Conservation (phyloP, 176 grass and related monocot species). For the Elymus sibiricus region DNA sequence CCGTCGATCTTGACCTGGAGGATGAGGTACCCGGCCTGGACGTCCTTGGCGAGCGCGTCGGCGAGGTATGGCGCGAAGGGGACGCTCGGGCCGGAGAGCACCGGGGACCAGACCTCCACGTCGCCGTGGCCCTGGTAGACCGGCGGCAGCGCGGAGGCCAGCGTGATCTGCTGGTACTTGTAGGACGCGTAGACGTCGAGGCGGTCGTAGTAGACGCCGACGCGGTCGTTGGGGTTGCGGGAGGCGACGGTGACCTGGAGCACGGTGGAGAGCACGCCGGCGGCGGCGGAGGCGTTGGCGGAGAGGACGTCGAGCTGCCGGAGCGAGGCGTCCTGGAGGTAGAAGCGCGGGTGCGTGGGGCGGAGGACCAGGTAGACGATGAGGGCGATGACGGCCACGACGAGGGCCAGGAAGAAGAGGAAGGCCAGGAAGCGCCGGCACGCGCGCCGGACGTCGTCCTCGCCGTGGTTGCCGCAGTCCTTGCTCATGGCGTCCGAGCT, state of each 20-base stretch:
- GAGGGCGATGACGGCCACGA: conserved; percentile 47
- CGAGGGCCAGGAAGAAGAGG: conserved; percentile 17
- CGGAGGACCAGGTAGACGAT: conserved; percentile 68
- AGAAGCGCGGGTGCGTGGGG: conserved; percentile 77
- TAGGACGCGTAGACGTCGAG: conserved; percentile 69
- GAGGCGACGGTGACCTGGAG: conserved; percentile 73
- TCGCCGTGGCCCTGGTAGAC: conserved; percentile 87
- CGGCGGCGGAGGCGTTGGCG: conserved; percentile 32
- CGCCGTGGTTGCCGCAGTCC: conserved; percentile 58
- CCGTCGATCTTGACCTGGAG: conserved; percentile 70
- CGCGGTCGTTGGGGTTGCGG: conserved; percentile 74
- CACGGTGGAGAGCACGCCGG: conserved; percentile 34
- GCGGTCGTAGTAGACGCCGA: conserved; percentile 82
- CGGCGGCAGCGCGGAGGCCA: conserved; percentile 20
- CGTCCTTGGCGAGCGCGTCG: conserved; percentile 29
- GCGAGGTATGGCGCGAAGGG: conserved; percentile 71
- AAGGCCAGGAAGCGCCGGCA: background rate
- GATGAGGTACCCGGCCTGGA: conserved; percentile 33
- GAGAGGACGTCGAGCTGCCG: conserved; percentile 26
- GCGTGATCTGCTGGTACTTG: conserved; percentile 79
- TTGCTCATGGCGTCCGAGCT: conserved; percentile 35
- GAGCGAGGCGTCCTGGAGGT: conserved; percentile 68
- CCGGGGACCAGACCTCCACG: conserved; percentile 76
- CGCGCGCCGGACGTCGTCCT: conserved; percentile 21
- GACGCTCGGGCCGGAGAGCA: conserved; percentile 33